Evolutionary conservation across 2,329 filamentous ascomycete species (phyloP), one percentile per base, ranked within the genome.

Genomic region (Penicillium sp.): DNA sequence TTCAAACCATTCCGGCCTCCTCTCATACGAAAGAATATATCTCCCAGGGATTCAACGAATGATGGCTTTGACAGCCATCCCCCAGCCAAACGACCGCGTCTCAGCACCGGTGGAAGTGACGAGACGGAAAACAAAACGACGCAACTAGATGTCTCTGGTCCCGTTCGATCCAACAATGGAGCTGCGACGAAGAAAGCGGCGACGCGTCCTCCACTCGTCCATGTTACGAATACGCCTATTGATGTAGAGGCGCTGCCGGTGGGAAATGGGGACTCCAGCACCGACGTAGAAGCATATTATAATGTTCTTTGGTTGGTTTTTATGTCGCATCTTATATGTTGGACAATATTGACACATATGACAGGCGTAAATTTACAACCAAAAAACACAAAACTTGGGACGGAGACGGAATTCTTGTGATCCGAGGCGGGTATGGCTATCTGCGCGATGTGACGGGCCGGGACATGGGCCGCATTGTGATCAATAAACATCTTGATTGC

Each of bases 311-410:
- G 77, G 77, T 79, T 71, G 21, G 64, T 64, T 6, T 40, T 3
- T 5, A 20, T 21, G 40, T 23, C 8, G 20, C n/a, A 2, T 3
- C 20, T 23, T 3, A 4, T 43, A 23, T 20, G 6, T 28, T n/a
- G 6, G 18, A 47, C 18, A 23, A 40, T 4, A 7, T 46, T 49
- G 20, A 42, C 28, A 9, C 8, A n/a, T 21, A 50, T 24, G 33
- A 60, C 52, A 84, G 83, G 86, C 83, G 87, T 20, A 89, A 88
- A 68, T 82, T 81, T 52, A 88, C 85, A 0, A 81, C 76, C 5
- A 90, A 89, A 69, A 90, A 90, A 72, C 83, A 90, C 70, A 90
- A 90, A 68, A 90, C 85, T 5, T 90, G 87, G 86, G 87, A 90
- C 64, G 86, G 87, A 2, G 87, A 90, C 70, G 87, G 86, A 1